A percentile compares a stretch with the other conserved stretches of the same genome.
Conservation (phyloP, 1,139 yeast species). For the Pneumocystis sp. region DNA sequence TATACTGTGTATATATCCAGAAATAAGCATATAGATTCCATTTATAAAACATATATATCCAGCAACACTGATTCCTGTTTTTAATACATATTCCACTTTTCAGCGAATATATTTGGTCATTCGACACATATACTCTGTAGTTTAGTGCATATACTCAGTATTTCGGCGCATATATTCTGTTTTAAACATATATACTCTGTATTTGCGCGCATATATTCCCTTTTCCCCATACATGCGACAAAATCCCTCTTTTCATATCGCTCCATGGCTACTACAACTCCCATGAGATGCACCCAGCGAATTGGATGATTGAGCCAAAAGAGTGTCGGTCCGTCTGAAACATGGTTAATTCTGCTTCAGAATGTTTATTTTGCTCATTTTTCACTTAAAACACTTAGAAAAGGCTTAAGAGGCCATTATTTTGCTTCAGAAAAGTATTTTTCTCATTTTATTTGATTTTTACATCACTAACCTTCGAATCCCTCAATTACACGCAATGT, state of each 20-base stretch:
- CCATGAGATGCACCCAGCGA: constrained; percentile 9
- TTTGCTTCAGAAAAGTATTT: too few relatives aligned
- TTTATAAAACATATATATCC: background rate
- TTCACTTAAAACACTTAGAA: too few relatives aligned
- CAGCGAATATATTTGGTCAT: too few relatives aligned
- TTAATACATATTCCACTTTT: too few relatives aligned
- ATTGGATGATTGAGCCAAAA: constrained; percentile 11
- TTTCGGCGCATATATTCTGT: background rate
- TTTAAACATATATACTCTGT: too few relatives aligned
- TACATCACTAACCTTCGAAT: constrained; percentile 3
- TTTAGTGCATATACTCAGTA: too few relatives aligned
- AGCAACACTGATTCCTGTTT: too few relatives aligned
- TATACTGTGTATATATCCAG: background rate
- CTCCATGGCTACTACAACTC: constrained; percentile 8
- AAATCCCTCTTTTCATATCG: background rate
- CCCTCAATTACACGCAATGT: constrained; percentile 1
- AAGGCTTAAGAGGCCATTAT: too few relatives aligned
- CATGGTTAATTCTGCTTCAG: too few relatives aligned
- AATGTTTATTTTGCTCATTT: too few relatives aligned
- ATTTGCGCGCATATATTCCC: background rate
- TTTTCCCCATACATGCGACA: background rate
- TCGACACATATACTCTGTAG: too few relatives aligned
- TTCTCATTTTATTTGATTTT: too few relatives aligned
- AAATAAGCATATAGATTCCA: background rate
- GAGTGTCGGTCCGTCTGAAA: background rate